A percentile compares a stretch with the other conserved stretches of the same genome.
Evolutionary conservation across 1,139 yeast genomes (phyloP).

Genomic region (Pichia sp.): DNA sequence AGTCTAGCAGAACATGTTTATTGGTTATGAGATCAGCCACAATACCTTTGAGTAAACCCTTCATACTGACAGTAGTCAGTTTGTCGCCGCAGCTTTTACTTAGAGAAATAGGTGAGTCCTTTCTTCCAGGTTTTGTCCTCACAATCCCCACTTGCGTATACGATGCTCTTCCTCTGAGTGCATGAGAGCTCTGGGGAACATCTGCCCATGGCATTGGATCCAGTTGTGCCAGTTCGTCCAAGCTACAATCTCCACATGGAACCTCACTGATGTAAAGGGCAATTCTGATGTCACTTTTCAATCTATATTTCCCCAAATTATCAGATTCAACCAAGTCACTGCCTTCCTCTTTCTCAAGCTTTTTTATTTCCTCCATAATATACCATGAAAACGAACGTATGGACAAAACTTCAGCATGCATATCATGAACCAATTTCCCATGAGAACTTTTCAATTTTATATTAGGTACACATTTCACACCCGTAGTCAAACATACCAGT

Average conservation of each 20-base stretch:
- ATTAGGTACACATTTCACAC: constrained; percentile 75
- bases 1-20: constrained; percentile 42
- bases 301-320: constrained; percentile 23
- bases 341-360: constrained; percentile 1
- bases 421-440: constrained; percentile 73
- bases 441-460: constrained; percentile 30
- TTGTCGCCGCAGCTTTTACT: constrained; percentile 92
- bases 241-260: constrained; percentile 92
- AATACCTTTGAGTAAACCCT: constrained; percentile 55
- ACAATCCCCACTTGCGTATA: constrained; percentile 58
- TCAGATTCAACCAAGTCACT: constrained; percentile 1
- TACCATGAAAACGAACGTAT: constrained; percentile 60
- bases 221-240: constrained; percentile 39
- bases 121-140: constrained; percentile 87
- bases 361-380: constrained; percentile 33
- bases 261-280: constrained; percentile 71
- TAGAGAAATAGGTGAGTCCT: constrained; percentile 62
- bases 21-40: constrained; percentile 38
- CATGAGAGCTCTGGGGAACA: background rate
- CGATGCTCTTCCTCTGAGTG: constrained; percentile 58
- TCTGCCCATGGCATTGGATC: constrained; percentile 13
- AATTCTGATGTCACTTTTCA: constrained; percentile 38
- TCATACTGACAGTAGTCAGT: constrained; percentile 56
- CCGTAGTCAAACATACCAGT: constrained; percentile 52
- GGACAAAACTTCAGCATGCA: constrained; percentile 82